Conservation (phyloP, 2,329 filamentous ascomycete species). For the Pseudocercospora pini-densiflorae region DNA sequence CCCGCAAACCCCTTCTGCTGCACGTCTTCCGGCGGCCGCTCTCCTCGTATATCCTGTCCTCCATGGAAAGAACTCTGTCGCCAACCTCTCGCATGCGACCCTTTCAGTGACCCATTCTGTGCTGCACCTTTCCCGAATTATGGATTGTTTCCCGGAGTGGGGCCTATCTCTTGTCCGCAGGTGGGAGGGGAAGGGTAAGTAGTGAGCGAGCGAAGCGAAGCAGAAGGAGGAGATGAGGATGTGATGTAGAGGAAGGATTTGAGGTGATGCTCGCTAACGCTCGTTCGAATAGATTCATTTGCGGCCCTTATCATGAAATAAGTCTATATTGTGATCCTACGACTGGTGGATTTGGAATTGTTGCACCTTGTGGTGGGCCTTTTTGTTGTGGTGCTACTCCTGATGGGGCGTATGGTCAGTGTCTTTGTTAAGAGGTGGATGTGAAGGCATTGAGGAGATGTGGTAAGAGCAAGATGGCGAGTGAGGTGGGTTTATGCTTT, state of each 20-base stretch:
- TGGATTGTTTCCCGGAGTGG: not conserved
- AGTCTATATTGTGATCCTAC: not conserved
- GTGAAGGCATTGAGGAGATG: not conserved
- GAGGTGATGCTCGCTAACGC: not conserved
- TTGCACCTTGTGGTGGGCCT: not conserved
- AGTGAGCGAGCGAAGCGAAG: not conserved
- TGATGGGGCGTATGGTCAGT: not conserved
- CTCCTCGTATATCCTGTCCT: not conserved
- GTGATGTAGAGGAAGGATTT: too few relatives aligned
- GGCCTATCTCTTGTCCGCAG: not conserved
- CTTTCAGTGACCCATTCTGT: not conserved
- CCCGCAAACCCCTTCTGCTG: not conserved
- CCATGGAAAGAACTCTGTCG: slow-evolving; percentile 1
- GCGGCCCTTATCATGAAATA: not conserved
- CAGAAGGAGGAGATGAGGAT: too few relatives aligned
- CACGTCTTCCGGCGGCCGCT: not conserved
- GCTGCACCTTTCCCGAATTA: not conserved
- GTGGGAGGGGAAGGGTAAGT: not conserved
- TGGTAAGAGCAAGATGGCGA: too few relatives aligned
- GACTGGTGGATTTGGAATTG: not conserved
- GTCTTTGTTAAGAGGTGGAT: not conserved
- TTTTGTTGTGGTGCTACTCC: not conserved
- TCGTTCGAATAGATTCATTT: not conserved
- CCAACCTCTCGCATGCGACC: not conserved
- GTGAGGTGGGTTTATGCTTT: too few relatives aligned